These are phyloP conservation scores for Tricholoma bakamatsutake DNA, from an alignment of 768 basidiomycete genomes.

Conservation along the genomic window DNA sequence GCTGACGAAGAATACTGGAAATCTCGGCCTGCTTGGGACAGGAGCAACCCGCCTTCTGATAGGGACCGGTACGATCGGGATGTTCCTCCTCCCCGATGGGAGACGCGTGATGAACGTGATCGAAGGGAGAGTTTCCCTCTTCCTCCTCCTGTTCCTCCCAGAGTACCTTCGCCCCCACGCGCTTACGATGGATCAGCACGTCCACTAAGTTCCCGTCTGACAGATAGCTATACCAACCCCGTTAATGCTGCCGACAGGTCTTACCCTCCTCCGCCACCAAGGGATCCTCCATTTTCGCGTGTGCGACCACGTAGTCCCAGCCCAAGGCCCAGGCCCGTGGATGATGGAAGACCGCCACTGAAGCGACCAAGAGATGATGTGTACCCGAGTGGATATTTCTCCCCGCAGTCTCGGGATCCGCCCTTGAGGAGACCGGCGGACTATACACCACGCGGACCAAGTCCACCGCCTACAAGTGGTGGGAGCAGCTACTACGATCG, in stretches of 20 bases:
- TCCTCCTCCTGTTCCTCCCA: conserved; percentile 11
- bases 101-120: conserved; percentile 36
- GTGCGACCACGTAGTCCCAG: conserved; percentile 43
- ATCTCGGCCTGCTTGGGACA: conserved; percentile 29
- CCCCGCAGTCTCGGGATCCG: conserved; percentile 16
- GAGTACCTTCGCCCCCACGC: conserved; percentile 14
- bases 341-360: conserved; percentile 38
- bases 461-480: conserved; percentile 21
- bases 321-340: conserved; percentile 24
- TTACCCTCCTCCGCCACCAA: conserved; percentile 8
- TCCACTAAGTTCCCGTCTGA: conserved; percentile 14
- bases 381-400: conserved; percentile 28
- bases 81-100: conserved; percentile 29
- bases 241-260: conserved; percentile 9
- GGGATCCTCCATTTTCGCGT: conserved; percentile 25
- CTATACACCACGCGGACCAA: conserved; percentile 25
- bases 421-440: conserved; percentile 18
- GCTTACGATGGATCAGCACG: conserved; percentile 11
- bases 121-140: conserved; percentile 19
- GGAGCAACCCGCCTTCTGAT: conserved; percentile 23
- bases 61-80: conserved; percentile 35
- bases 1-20: conserved; percentile 37
- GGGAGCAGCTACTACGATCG: conserved; percentile 28
- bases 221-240: conserved; percentile 12
- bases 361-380: conserved; percentile 42